Evolutionary conservation across 192 early-diverging fungal species (phyloP), one percentile per base, ranked within the genome.

Genomic region (Pilobolus umbonatus): DNA sequence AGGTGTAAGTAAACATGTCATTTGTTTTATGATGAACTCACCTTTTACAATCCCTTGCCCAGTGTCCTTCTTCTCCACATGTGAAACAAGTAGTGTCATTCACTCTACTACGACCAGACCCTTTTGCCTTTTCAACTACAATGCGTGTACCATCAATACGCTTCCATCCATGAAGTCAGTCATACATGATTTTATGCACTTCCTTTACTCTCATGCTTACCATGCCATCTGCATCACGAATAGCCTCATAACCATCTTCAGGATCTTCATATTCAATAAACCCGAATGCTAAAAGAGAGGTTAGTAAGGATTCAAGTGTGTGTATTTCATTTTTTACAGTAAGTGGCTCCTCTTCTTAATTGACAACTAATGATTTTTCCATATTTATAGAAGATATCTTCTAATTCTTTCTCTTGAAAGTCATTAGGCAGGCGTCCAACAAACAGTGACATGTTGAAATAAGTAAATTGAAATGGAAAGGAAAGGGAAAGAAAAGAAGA

Each of bases 211-310:
- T 35, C 4, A 21, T 22, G 44, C 35, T 43, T 44, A 66, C 64
- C 56, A 66, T 66, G 11, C 64, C 64, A 26, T 66, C 50, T 14
- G 32, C 30, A 26, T 60, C 60, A 43, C 32, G 43, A 56, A 74
- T 26, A 12, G 68, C 68, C 48, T 74, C 71, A 38, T 74, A 64
- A 32, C 76, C 78, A 45, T 80, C 78, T 8, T 65, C 51, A 17
- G 64, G 67, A 42, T 77, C 67, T 28, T 79, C 73, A 61, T 62
- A 80, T 43, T 77, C 78, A 28, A 80, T 63, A 57, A 80, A 80
- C 34, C 76, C 76, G 61, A 55, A 78, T 67, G 65, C 77, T 79
- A 52, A 35, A 66, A 32, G 19, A 29, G 35, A 39, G 24, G 35
- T 24, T 21, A 21, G n/a, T 5, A 39, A 11, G 22, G 21, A 40